Evolutionary conservation across 192 early-diverging fungal genomes (phyloP).

Genomic region (Linnemannia exigua): DNA sequence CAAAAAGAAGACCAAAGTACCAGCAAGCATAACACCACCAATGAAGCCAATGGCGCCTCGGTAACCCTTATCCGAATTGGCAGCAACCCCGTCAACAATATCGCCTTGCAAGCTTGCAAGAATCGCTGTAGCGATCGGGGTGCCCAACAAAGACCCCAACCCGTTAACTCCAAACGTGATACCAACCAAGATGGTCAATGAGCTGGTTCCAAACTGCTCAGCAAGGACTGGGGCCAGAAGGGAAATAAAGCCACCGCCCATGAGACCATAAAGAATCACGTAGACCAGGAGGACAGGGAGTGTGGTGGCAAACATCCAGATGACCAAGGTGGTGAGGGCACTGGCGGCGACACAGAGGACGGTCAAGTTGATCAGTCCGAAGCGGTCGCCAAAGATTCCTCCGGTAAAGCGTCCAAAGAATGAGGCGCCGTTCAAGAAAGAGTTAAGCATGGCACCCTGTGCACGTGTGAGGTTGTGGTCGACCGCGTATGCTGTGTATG

Average conservation of each 20-base stretch:
- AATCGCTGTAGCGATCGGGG: conserved; percentile 56
- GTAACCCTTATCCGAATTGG: conserved; percentile 6
- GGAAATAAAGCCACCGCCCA: conserved; percentile 64
- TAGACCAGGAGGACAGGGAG: conserved; percentile 57
- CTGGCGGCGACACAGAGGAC: conserved; percentile 55
- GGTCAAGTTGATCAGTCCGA: conserved; percentile 60
- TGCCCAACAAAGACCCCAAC: conserved; percentile 59
- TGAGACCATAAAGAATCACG: conserved; percentile 61
- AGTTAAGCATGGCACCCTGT: conserved; percentile 54
- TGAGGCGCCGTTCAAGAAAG: conserved; percentile 62
- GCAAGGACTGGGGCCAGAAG: conserved; percentile 51
- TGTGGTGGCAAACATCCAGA: conserved; percentile 64
- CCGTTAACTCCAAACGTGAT: conserved; percentile 59
- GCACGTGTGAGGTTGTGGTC: conserved; percentile 38
- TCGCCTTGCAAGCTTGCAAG: conserved; percentile 25
- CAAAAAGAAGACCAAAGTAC: conserved; percentile 18
- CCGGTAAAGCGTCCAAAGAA: conserved; percentile 62
- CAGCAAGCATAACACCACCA: conserved; percentile 39
- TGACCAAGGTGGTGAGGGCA: conserved; percentile 57
- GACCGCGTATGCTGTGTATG: conserved; percentile 29
- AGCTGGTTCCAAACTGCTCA: conserved; percentile 55
- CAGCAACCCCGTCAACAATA: background rate
- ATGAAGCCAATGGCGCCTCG: conserved; percentile 37
- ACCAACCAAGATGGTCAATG: conserved; percentile 58
- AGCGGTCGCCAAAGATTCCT: conserved; percentile 61